Conservation (phyloP, 1,284 basidiomycete species). For the Leucoagaricus sp. region DNA sequence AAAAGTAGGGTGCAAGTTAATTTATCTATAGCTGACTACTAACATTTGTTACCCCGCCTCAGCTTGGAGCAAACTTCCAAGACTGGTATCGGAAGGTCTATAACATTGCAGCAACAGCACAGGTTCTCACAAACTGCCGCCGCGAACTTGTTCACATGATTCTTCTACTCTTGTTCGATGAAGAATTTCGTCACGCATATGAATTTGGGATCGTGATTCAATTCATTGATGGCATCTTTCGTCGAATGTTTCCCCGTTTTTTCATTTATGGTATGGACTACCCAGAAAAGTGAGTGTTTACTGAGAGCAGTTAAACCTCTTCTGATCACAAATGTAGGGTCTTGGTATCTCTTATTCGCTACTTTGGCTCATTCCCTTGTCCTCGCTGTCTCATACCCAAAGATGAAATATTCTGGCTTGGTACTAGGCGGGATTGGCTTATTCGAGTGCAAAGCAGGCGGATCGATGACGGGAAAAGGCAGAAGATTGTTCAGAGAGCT, state of each 20-base stretch:
- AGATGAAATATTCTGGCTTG: too few relatives aligned
- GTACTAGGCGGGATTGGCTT: too few relatives aligned
- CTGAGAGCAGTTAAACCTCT: background rate
- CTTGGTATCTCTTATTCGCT: conserved; percentile 6
- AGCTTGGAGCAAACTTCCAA: conserved; percentile 1
- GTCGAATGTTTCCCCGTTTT: conserved; percentile 16
- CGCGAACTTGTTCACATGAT: conserved; percentile 34
- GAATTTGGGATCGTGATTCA: conserved; percentile 16
- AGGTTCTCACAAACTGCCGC: conserved; percentile 24
- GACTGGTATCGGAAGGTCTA: background rate
- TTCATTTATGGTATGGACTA: conserved; percentile 20
- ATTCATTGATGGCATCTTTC: conserved; percentile 15
- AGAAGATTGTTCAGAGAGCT: too few relatives aligned
- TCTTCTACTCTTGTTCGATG: conserved; percentile 24
- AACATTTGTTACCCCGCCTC: too few relatives aligned
- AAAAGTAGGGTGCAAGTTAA: conserved; percentile 10
- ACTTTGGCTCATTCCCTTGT: conserved; percentile 19
- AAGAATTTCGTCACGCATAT: conserved; percentile 24
- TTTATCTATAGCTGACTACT: background rate
- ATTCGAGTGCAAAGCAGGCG: too few relatives aligned
- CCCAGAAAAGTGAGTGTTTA: conserved; percentile 18
- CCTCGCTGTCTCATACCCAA: conserved; percentile 11
- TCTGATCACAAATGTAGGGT: conserved; percentile 2
- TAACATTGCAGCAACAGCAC: background rate
- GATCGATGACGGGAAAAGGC: too few relatives aligned